Percentiles rank a stretch among this genome's conserved stretches.
phyloP scores from a whole-genome alignment of 805 yeast genomes.

The Pichia paraexigua region DNA sequence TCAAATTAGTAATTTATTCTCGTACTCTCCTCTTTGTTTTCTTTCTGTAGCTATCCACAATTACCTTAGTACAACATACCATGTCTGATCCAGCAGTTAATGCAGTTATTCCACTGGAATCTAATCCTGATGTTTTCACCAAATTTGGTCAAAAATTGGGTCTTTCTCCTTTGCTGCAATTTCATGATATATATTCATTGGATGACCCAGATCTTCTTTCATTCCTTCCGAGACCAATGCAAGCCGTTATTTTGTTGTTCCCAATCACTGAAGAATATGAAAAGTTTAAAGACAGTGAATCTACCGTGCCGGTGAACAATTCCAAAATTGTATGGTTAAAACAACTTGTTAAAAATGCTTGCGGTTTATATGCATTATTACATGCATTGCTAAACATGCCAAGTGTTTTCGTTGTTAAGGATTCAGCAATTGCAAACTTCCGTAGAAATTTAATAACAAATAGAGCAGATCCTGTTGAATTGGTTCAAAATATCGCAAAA shows the following conservation, averaged over 20 bases:
- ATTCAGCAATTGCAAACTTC: slow-evolving; percentile 24
- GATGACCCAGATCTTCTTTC: slow-evolving; percentile 74
- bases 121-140: slow-evolving; percentile 80
- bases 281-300: slow-evolving; percentile 27
- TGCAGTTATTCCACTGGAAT: slow-evolving; percentile 78
- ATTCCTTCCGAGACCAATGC: slow-evolving; percentile 74
- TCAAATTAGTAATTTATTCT: too few species aligned
- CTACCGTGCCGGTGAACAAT: background rate
- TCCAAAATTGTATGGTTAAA: slow-evolving; percentile 58
- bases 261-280: slow-evolving; percentile 69
- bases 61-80: background rate
- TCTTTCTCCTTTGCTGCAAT: slow-evolving; percentile 47
- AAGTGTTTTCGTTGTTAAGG: slow-evolving; percentile 34
- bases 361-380: slow-evolving; percentile 85
- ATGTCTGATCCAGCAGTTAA: slow-evolving; percentile 2
- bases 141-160: slow-evolving; percentile 64
- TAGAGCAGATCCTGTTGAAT: slow-evolving; percentile 12
- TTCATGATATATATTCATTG: slow-evolving; percentile 79
- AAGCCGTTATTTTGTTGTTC: slow-evolving; percentile 70
- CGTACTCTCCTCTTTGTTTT: too few species aligned
- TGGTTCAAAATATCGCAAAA: slow-evolving; percentile 22
- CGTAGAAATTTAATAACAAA: slow-evolving; percentile 16
- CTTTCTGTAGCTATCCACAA: too few species aligned
- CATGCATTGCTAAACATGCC: slow-evolving; percentile 49
- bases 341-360: slow-evolving; percentile 81